These are phyloP conservation scores for Metschnikowia bowlesiae DNA, from an alignment of 805 yeast species.

Conservation along the genomic window DNA sequence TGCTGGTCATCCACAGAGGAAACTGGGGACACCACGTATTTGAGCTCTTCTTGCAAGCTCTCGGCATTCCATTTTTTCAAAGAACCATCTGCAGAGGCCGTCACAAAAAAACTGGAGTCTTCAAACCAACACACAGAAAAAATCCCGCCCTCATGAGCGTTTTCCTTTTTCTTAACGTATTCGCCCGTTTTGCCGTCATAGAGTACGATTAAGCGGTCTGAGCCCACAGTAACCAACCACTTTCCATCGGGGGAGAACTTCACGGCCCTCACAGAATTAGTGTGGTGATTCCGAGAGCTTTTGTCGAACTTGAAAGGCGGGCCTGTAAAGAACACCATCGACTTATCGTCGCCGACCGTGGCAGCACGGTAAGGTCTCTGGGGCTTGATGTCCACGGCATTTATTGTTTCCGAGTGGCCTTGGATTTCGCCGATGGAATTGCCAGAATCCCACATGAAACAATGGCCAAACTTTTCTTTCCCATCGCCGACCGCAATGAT, in stretches of 20 bases:
- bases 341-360: slow-evolving; percentile 86
- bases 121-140: slow-evolving; percentile 69
- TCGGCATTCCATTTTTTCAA: slow-evolving; percentile 62
- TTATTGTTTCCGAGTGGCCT: slow-evolving; percentile 82
- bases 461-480: slow-evolving; percentile 85
- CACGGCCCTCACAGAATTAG: slow-evolving; percentile 76
- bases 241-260: slow-evolving; percentile 79
- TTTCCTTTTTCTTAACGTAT: slow-evolving; percentile 45
- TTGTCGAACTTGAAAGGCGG: slow-evolving; percentile 88
- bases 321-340: slow-evolving; percentile 79
- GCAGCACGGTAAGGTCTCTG: slow-evolving; percentile 90
- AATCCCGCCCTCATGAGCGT: slow-evolving; percentile 75
- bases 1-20: slow-evolving; percentile 58
- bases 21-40: slow-evolving; percentile 40
- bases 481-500: slow-evolving; percentile 95
- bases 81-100: slow-evolving; percentile 79
- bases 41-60: slow-evolving; percentile 31
- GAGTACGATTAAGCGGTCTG: slow-evolving; percentile 70
- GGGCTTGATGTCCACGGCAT: slow-evolving; percentile 79
- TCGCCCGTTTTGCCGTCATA: slow-evolving; percentile 91
- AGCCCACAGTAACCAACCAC: slow-evolving; percentile 72
- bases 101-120: slow-evolving; percentile 55
- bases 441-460: slow-evolving; percentile 91
- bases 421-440: slow-evolving; percentile 95
- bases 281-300: slow-evolving; percentile 69